Evolutionary conservation across 2,329 filamentous ascomycete species (phyloP).

Genomic region (Hymenotorrendiella dingleyae): DNA sequence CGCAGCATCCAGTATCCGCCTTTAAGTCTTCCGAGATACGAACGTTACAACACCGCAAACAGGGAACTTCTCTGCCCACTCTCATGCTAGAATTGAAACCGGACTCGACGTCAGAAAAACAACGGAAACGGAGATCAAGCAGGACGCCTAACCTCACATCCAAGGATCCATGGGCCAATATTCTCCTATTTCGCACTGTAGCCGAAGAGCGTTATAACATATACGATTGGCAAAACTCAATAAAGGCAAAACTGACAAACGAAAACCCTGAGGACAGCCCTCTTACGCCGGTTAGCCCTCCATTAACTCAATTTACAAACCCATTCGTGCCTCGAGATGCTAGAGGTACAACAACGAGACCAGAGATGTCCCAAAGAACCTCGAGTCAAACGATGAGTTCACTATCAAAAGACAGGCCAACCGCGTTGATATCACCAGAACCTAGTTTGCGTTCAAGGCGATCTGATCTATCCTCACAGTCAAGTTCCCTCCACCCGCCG

Average conservation of each 20-base stretch:
- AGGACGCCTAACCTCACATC: constrained; percentile 48
- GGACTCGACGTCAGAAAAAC: constrained; percentile 48
- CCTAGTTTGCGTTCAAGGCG: constrained; percentile 56
- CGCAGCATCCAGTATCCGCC: constrained; percentile 27
- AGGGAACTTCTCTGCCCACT: constrained; percentile 53
- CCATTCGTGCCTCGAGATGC: constrained; percentile 24
- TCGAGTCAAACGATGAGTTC: constrained; percentile 44
- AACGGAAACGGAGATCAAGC: constrained; percentile 59
- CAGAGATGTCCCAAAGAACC: constrained; percentile 40
- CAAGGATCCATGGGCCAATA: constrained; percentile 30
- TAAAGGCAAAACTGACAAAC: constrained; percentile 33
- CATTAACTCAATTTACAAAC: constrained; percentile 27
- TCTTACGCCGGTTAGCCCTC: constrained; percentile 24
- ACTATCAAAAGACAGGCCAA: constrained; percentile 37
- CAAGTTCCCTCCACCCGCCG: constrained; percentile 33
- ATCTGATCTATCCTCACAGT: constrained; percentile 50
- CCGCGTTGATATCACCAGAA: constrained; percentile 50
- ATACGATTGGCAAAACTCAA: constrained; percentile 49
- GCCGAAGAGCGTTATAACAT: constrained; percentile 48
- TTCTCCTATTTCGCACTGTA: constrained; percentile 51
- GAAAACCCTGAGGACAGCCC: constrained; percentile 18
- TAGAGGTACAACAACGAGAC: constrained; percentile 11
- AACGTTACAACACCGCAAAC: constrained; percentile 55
- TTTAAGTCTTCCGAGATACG: constrained; percentile 39
- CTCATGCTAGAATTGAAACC: constrained; percentile 49